These are phyloP conservation scores for Quercus berberidifolia DNA, from an alignment of 306 rosid genomes.

Conservation along the genomic window DNA sequence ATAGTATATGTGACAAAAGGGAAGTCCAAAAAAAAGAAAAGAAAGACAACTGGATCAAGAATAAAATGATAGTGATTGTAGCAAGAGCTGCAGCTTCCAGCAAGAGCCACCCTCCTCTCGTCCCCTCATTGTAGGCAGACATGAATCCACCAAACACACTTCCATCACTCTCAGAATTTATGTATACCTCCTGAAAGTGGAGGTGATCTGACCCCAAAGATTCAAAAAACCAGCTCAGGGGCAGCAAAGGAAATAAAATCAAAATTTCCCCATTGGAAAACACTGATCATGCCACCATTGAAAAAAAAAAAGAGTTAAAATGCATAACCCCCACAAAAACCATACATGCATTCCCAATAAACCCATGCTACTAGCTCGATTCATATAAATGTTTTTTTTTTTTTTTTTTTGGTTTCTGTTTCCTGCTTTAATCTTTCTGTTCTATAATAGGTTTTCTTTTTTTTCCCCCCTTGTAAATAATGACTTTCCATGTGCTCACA, in stretches of 20 bases:
- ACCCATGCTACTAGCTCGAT: slow-evolving; percentile 38
- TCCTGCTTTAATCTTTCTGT: slow-evolving; percentile 12
- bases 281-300: slow-evolving; percentile 36
- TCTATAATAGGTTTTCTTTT: slow-evolving; percentile 26
- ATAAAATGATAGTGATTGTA: not conserved
- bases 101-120: not conserved
- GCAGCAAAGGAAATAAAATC: slow-evolving; percentile 36
- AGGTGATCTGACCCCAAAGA: slow-evolving; percentile 52
- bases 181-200: slow-evolving; percentile 10
- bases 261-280: slow-evolving; percentile 41
- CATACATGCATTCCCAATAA: slow-evolving; percentile 26
- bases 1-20: not conserved
- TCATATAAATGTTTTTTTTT: slow-evolving; percentile 22
- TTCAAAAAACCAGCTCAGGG: slow-evolving; percentile 51
- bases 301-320: slow-evolving; percentile 5
- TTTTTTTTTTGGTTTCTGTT: slow-evolving; percentile 14
- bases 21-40: not conserved
- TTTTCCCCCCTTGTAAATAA: slow-evolving; percentile 9
- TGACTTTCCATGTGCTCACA: slow-evolving; percentile 29
- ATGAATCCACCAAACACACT: not conserved
- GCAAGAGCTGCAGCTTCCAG: slow-evolving; percentile 26
- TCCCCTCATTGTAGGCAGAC: not conserved
- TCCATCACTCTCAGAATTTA: slow-evolving; percentile 5
- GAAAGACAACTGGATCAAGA: not conserved
- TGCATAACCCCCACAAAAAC: slow-evolving; percentile 30